phyloP scores from a whole-genome alignment of 2,329 filamentous ascomycete genomes.

The Hypoxylon sp. region DNA sequence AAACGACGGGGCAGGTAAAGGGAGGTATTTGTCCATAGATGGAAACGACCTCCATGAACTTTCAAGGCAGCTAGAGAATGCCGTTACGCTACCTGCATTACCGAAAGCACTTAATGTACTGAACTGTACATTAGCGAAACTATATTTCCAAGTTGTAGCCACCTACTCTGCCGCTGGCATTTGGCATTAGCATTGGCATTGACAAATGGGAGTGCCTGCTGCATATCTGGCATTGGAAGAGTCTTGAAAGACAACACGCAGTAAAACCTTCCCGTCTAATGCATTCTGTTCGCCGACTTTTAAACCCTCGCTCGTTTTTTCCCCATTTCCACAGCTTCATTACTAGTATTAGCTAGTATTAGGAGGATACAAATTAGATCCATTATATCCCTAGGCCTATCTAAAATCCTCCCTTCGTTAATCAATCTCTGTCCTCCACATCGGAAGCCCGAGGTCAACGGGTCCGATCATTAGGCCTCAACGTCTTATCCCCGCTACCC shows the following conservation, averaged over 20 bases:
- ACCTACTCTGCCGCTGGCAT: constrained; percentile 17
- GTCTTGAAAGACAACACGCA: constrained; percentile 45
- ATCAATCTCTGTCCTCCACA: constrained; percentile 18
- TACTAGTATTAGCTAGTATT: not conserved
- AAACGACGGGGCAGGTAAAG: constrained; percentile 18
- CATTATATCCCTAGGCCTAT: constrained; percentile 24
- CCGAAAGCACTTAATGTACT: constrained; percentile 40
- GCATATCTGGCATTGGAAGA: constrained; percentile 38
- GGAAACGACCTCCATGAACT: constrained; percentile 18
- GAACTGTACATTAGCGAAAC: constrained; percentile 35
- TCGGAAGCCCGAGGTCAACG: constrained; percentile 24
- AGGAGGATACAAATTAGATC: not conserved
- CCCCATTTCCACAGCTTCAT: not conserved
- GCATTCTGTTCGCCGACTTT: constrained; percentile 18
- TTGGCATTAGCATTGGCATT: constrained; percentile 39
- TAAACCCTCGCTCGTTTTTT: constrained; percentile 26
- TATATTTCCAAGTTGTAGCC: constrained; percentile 34
- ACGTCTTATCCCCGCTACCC: constrained; percentile 35
- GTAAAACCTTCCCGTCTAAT: constrained; percentile 25
- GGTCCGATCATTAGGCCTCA: constrained; percentile 32
- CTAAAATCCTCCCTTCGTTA: constrained; percentile 18
- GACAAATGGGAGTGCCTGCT: constrained; percentile 43
- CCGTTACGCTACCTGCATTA: constrained; percentile 46
- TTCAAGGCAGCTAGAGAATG: constrained; percentile 40
- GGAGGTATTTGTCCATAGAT: constrained; percentile 22